Conservation (phyloP, 345 rosid species). For the Syzygium aqueum region DNA sequence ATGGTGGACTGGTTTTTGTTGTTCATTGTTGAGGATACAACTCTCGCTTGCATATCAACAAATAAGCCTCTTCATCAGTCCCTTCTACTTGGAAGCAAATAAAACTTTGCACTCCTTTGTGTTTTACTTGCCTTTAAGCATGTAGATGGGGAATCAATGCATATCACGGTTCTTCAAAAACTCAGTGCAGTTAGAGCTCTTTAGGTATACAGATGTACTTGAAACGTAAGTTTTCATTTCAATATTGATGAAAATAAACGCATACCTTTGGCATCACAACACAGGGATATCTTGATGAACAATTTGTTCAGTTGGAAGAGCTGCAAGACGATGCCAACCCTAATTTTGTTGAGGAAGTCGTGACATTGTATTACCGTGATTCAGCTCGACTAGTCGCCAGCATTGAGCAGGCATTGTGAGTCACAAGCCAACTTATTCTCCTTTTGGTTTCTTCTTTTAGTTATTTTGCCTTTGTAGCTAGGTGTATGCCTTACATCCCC, state of each 20-base stretch:
- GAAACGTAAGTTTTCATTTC: not conserved
- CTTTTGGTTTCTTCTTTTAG: not conserved
- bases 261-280: not conserved
- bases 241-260: not conserved
- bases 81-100: not conserved
- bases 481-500: not conserved
- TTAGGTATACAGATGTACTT: not conserved
- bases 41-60: not conserved
- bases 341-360: conserved; percentile 67
- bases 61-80: not conserved
- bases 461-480: not conserved
- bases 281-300: conserved; percentile 57
- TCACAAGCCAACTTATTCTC: not conserved
- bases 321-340: conserved; percentile 71
- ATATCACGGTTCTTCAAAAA: not conserved
- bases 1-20: not conserved
- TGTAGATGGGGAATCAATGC: not conserved
- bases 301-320: conserved; percentile 58
- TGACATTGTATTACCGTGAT: conserved; percentile 52
- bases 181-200: not conserved
- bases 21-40: not conserved
- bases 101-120: not conserved
- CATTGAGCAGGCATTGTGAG: conserved; percentile 56
- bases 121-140: not conserved
- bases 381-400: conserved; percentile 37